Percentiles rank a stretch among this genome's conserved stretches.
Evolutionary conservation across 768 basidiomycete species (phyloP).

Genomic region (Panaeolus papilionaceus): DNA sequence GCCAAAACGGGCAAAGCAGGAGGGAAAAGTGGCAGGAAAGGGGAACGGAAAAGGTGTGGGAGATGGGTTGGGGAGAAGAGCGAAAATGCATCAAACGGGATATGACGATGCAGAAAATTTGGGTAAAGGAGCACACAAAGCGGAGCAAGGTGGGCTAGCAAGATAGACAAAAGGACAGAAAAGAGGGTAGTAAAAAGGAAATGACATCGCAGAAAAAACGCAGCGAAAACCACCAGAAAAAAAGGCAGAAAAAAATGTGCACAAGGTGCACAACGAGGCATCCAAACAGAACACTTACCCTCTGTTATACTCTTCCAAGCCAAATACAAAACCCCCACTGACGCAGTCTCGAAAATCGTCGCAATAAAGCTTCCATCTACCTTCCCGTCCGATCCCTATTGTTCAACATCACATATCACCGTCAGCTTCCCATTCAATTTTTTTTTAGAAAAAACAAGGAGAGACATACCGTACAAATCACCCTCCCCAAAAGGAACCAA

Average conservation of each 20-base stretch:
- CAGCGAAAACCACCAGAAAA: background rate
- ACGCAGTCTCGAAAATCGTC: slow-evolving; percentile 80
- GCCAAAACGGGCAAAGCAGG: too few species aligned
- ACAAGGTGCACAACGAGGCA: background rate
- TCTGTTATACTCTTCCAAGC: slow-evolving; percentile 94
- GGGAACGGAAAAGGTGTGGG: too few species aligned
- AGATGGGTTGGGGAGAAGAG: too few species aligned
- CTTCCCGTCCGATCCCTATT: slow-evolving; percentile 65
- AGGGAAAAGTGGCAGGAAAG: too few species aligned
- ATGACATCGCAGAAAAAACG: background rate
- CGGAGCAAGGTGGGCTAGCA: too few species aligned
- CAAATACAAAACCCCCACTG: slow-evolving; percentile 70
- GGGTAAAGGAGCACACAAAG: too few species aligned
- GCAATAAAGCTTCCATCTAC: slow-evolving; percentile 90
- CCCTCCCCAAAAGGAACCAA: slow-evolving; percentile 80
- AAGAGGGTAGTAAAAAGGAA: too few species aligned
- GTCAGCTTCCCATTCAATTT: too few species aligned
- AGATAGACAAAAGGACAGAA: too few species aligned
- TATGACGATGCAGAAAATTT: too few species aligned
- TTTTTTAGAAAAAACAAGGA: background rate
- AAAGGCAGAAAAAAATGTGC: background rate
- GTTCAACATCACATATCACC: background rate
- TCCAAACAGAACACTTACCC: slow-evolving; percentile 52
- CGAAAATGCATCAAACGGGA: too few species aligned
- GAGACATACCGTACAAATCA: slow-evolving; percentile 67